These are phyloP conservation scores for Chaetomiaceae sp. DNA, from an alignment of 2,329 filamentous ascomycete genomes.

Conservation along the genomic window DNA sequence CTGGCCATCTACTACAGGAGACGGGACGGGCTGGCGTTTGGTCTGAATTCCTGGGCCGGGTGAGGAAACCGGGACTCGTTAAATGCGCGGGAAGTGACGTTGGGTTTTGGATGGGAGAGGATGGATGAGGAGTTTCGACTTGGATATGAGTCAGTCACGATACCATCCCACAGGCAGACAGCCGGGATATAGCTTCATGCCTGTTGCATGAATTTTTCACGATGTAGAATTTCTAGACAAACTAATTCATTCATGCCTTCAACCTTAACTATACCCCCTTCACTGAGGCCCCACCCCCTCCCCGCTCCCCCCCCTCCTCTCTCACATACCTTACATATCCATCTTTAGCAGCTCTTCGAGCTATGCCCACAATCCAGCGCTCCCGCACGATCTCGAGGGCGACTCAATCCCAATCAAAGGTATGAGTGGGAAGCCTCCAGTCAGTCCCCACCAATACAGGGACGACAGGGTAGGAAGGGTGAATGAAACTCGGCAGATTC, in stretches of 20 bases:
- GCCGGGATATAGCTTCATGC: neutral
- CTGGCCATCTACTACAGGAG: neutral
- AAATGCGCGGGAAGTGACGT: too few relatives aligned
- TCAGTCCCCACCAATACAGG: neutral
- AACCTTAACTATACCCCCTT: neutral
- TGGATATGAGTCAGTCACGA: neutral
- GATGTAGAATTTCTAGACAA: conserved; percentile 1
- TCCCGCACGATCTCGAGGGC: too few relatives aligned
- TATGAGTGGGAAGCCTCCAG: neutral
- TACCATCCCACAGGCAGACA: neutral
- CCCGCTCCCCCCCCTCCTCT: too few relatives aligned
- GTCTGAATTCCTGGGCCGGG: too few relatives aligned
- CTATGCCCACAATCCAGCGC: too few relatives aligned
- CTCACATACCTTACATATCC: too few relatives aligned
- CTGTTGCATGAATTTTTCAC: conserved; percentile 1
- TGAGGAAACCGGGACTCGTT: too few relatives aligned
- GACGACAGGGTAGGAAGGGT: neutral
- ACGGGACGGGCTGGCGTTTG: neutral
- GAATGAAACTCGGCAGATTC: conserved; percentile 1
- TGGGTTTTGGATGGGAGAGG: neutral
- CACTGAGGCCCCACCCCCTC: too few relatives aligned
- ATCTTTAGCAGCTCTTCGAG: too few relatives aligned
- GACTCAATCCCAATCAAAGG: too few relatives aligned
- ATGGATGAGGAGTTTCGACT: conserved; percentile 2
- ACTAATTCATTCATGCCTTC: neutral